phyloP scores from a whole-genome alignment of 352 stramenopile species.

The Pythium dissotocum region DNA sequence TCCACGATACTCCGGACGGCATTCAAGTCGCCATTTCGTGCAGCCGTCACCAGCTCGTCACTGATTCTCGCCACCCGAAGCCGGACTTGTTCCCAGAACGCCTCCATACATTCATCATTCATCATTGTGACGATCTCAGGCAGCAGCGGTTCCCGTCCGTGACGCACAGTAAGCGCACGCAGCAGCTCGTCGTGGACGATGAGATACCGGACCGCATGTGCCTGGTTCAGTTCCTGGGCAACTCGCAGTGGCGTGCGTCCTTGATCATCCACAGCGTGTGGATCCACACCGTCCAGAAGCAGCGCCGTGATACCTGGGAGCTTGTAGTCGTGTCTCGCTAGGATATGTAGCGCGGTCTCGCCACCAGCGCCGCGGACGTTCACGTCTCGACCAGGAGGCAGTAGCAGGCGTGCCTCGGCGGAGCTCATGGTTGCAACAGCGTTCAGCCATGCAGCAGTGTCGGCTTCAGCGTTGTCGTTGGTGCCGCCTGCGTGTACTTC shows the following conservation, averaged over 20 bases:
- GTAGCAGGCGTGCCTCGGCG: too few relatives aligned
- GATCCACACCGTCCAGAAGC: background rate
- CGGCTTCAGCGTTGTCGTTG: background rate
- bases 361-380: background rate
- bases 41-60: background rate
- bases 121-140: background rate
- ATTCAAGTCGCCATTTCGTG: background rate
- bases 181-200: background rate
- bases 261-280: background rate
- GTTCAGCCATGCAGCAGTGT: background rate
- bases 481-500: too few relatives aligned
- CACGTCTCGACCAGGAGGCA: background rate
- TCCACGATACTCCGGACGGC: background rate
- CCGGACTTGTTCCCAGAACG: background rate
- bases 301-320: too few relatives aligned
- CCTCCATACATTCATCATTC: background rate
- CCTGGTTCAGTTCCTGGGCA: background rate
- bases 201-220: background rate
- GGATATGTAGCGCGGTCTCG: background rate
- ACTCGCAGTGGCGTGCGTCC: background rate
- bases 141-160: background rate
- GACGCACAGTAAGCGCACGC: background rate
- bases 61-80: background rate
- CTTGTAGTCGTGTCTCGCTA: too few relatives aligned
- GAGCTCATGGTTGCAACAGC: background rate